A percentile compares a stretch with the other conserved stretches of the same genome.
phyloP scores from a whole-genome alignment of 1,284 basidiomycete genomes.

The Fomitopsis pinicola region DNA sequence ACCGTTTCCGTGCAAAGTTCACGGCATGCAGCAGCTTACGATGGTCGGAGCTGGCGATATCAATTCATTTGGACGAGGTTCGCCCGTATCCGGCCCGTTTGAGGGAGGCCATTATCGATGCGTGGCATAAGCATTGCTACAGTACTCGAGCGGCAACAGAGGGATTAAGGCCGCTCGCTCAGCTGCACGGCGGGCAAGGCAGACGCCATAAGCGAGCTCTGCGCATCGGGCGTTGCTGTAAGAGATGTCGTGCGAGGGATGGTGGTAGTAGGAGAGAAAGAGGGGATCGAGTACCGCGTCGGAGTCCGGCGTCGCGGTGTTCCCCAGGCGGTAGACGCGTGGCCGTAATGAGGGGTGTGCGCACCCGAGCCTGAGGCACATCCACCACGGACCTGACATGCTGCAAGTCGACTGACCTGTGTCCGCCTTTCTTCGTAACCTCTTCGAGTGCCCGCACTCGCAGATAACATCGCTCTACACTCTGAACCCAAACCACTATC shows the following conservation, averaged over 20 bases:
- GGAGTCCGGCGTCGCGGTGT: neutral
- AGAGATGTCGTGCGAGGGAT: neutral
- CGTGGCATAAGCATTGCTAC: neutral
- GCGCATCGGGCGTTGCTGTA: neutral
- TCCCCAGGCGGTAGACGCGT: slow-evolving; percentile 3
- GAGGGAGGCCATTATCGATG: neutral
- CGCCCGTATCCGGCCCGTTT: neutral
- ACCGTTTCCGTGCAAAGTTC: neutral
- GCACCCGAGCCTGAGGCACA: slow-evolving; percentile 6
- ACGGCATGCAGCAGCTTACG: neutral
- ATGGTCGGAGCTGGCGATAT: neutral
- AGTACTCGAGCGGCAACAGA: neutral
- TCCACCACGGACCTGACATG: slow-evolving; percentile 12
- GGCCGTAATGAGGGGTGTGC: slow-evolving; percentile 13
- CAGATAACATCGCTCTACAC: slow-evolving; percentile 14
- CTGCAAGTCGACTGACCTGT: slow-evolving; percentile 15
- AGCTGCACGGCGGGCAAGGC: neutral
- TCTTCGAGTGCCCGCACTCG: slow-evolving; percentile 6
- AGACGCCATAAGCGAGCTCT: neutral
- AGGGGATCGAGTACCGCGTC: neutral
- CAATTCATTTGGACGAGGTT: neutral
- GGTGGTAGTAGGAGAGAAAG: neutral
- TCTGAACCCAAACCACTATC: slow-evolving; percentile 8
- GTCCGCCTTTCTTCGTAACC: slow-evolving; percentile 16
- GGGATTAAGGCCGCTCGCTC: neutral